These are phyloP conservation scores for Tylopilus orsonianus DNA, from an alignment of 1,284 basidiomycete species.

Conservation along the genomic window DNA sequence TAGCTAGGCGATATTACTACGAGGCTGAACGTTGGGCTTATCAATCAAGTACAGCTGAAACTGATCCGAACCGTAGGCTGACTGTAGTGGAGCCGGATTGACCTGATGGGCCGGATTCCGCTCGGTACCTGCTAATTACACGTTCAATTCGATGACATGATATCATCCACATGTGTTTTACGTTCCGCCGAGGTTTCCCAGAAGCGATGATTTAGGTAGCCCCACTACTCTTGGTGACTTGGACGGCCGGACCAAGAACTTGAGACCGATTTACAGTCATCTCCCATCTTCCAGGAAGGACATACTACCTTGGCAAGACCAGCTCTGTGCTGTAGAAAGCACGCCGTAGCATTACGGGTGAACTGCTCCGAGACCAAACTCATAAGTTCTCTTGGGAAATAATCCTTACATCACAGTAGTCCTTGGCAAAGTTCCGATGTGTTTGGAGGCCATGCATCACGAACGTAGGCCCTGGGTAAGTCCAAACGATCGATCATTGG, in stretches of 20 bases:
- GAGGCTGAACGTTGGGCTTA: constrained; percentile 13
- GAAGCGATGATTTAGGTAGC: constrained; percentile 2
- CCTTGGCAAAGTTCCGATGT: too few species aligned
- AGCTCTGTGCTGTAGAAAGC: too few species aligned
- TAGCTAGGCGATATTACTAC: constrained; percentile 30
- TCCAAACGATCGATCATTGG: too few species aligned
- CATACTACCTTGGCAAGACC: too few species aligned
- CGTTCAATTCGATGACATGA: constrained; percentile 6
- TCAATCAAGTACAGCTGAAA: constrained; percentile 7
- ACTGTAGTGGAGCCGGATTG: too few species aligned
- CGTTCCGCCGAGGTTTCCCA: constrained; percentile 14
- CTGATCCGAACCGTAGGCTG: constrained; percentile 18
- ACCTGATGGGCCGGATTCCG: background rate
- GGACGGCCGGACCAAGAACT: constrained; percentile 21
- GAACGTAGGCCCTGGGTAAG: too few species aligned
- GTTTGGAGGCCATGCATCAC: too few species aligned
- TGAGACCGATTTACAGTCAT: too few species aligned
- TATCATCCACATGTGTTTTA: background rate
- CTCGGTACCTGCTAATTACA: constrained; percentile 8
- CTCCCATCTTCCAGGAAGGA: too few species aligned
- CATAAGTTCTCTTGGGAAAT: background rate
- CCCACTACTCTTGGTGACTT: constrained; percentile 1
- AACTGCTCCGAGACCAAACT: background rate
- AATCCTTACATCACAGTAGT: too few species aligned
- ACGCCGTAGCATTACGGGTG: background rate